Percentiles rank a stretch among this genome's conserved stretches.
phyloP scores from a whole-genome alignment of 2,329 filamentous ascomycete species.

The Ascocoryne sarcoides region DNA sequence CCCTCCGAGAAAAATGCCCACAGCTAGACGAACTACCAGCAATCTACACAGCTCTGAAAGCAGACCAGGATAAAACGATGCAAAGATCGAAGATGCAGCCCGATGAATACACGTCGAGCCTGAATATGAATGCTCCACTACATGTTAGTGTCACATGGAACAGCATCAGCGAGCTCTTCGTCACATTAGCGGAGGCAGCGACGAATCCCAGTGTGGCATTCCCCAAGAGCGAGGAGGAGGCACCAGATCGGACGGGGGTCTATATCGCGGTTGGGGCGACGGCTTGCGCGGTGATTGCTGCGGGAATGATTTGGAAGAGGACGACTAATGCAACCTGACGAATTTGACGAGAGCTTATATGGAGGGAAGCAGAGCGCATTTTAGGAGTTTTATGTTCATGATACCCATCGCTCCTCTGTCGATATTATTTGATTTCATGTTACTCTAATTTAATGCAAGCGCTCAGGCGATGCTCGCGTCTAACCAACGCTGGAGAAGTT shows the following conservation, averaged over 20 bases:
- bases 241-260: conserved; percentile 72
- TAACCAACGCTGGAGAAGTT: too few species aligned
- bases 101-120: conserved; percentile 75
- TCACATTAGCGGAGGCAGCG: conserved; percentile 81
- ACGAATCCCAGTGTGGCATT: conserved; percentile 84
- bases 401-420: background rate
- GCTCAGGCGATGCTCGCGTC: too few species aligned
- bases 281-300: conserved; percentile 52
- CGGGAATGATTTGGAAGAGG: conserved; percentile 54
- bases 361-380: background rate
- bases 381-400: background rate
- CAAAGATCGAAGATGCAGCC: conserved; percentile 86
- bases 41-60: conserved; percentile 89
- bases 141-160: conserved; percentile 95
- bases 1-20: conserved; percentile 68
- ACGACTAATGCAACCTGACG: conserved; percentile 24
- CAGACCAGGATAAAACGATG: conserved; percentile 93
- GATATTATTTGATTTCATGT: too few species aligned
- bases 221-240: conserved; percentile 81
- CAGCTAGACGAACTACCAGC: conserved; percentile 83
- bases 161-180: conserved; percentile 89
- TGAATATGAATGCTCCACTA: conserved; percentile 84
- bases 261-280: conserved; percentile 78
- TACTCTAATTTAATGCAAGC: too few species aligned
- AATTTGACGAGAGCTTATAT: background rate